These are phyloP conservation scores for Lagenaria siceraria DNA, from an alignment of 306 rosid species.

Conservation along the genomic window DNA sequence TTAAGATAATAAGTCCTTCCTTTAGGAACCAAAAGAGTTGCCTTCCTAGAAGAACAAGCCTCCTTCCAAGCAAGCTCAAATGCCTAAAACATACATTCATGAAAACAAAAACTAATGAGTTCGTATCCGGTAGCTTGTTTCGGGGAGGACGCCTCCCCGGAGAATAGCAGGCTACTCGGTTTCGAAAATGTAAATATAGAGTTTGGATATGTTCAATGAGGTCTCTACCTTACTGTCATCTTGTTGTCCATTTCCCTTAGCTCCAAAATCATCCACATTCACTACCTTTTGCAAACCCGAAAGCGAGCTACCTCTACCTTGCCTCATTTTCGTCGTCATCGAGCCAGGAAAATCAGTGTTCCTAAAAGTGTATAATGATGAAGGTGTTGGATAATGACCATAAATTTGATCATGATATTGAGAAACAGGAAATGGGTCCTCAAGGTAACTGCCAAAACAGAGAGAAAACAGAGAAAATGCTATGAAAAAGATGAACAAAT, in stretches of 20 bases:
- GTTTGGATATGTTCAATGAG: not conserved
- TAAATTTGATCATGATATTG: not conserved
- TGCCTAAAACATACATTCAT: slow-evolving; percentile 26
- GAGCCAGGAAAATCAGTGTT: not conserved
- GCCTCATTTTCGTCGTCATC: not conserved
- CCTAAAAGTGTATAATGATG: not conserved
- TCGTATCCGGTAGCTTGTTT: not conserved
- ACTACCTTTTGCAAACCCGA: slow-evolving; percentile 4
- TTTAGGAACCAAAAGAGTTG: slow-evolving; percentile 37
- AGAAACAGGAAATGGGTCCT: not conserved
- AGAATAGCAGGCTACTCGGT: not conserved
- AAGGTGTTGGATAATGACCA: not conserved
- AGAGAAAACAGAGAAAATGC: not conserved
- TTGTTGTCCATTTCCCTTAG: slow-evolving; percentile 28
- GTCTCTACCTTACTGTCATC: slow-evolving; percentile 38
- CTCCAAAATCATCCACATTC: slow-evolving; percentile 55
- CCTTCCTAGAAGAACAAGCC: slow-evolving; percentile 40
- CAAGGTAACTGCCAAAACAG: slow-evolving; percentile 2
- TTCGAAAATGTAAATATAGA: not conserved
- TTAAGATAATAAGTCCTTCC: slow-evolving; percentile 33
- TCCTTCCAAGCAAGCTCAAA: slow-evolving; percentile 50
- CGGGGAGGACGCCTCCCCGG: not conserved
- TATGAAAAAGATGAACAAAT: not conserved
- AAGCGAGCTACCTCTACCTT: not conserved
- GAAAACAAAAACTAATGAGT: not conserved